Evolutionary conservation across 352 stramenopile genomes (phyloP), one percentile per base, ranked within the genome.

Genomic region (Phytophthora syringae): DNA sequence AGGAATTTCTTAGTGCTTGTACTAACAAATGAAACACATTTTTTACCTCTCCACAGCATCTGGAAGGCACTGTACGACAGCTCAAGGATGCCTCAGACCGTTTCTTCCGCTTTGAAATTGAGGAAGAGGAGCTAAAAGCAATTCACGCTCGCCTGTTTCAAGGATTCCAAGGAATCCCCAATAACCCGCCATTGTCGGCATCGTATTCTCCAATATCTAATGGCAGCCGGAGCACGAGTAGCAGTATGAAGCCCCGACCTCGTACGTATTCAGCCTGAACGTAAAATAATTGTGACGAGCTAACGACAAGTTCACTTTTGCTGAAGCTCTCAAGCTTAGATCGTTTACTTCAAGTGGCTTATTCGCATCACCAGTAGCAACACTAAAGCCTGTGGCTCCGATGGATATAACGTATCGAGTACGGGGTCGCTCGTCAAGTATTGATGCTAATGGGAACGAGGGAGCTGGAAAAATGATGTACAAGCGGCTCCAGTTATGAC

Each of bases 101-200:
- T 12, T 98, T 98, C 63, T 98, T 98, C 65, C 84, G 87, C 61
- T 98, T 98, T 72, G 92, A 98, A 62, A 97, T 98, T 43, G 92
- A 98, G 69, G 91, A 98, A 70, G 90, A 98, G 50, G 88, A 97
- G 54, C 82, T 98, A 47, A 89, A 93, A 58, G 36, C 61, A 28
- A 90, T 93, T 51, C 72, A 94, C 65, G 53, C 78, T 12, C 65
- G 71, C 3, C 67, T 80, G 21, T 91, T 91, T 47, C 78, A 82
- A 50, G 79, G 67, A 36, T 39, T 67, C 7, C 43, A 70, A 18
- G 59, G 42, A 7, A 53, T 48, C 10, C 20, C 56, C 21, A 73
- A n/a, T 24, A 58, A 49, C 13, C 55, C 53, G 6, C 58, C 71
- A 3, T 51, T 64, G 16, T 64, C 49, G 12, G 24, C 43, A 7